Conservation (phyloP, 192 early-diverging fungal genomes). For the Oehlia diaphana region DNA sequence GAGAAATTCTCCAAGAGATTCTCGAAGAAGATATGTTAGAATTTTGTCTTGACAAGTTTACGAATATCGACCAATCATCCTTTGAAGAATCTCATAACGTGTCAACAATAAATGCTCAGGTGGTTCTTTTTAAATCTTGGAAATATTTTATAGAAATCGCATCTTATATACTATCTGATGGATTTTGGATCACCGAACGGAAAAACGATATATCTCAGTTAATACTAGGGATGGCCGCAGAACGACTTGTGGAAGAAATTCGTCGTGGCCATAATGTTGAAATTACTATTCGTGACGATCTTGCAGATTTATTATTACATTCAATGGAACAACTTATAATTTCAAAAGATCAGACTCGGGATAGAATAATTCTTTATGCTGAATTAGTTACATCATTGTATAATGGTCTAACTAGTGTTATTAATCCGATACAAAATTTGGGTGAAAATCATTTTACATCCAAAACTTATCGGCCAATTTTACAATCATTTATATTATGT, state of each 20-base stretch:
- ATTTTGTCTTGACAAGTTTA: constrained; percentile 22
- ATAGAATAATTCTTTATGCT: not conserved
- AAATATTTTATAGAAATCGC: constrained; percentile 35
- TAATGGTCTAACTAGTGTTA: constrained; percentile 22
- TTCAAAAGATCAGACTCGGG: not conserved
- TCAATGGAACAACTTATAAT: constrained; percentile 16
- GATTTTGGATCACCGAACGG: constrained; percentile 9
- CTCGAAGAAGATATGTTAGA: not conserved
- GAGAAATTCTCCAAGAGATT: constrained; percentile 5
- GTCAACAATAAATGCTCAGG: constrained; percentile 34
- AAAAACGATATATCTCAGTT: constrained; percentile 18
- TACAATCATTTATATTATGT: constrained; percentile 39
- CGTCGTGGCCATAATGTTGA: not conserved
- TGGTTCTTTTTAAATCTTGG: constrained; percentile 37
- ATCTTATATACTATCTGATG: constrained; percentile 20
- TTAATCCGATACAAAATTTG: constrained; percentile 5
- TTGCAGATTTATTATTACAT: constrained; percentile 11
- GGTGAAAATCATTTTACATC: constrained; percentile 7
- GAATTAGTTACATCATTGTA: constrained; percentile 14
- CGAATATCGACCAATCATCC: constrained; percentile 9
- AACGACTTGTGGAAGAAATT: constrained; percentile 21
- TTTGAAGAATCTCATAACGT: constrained; percentile 32
- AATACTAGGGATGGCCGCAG: not conserved
- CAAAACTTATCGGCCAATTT: constrained; percentile 35
- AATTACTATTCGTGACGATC: constrained; percentile 18